Conservation (phyloP, 768 basidiomycete species). For the Xerocomus brunneocitrinus region DNA sequence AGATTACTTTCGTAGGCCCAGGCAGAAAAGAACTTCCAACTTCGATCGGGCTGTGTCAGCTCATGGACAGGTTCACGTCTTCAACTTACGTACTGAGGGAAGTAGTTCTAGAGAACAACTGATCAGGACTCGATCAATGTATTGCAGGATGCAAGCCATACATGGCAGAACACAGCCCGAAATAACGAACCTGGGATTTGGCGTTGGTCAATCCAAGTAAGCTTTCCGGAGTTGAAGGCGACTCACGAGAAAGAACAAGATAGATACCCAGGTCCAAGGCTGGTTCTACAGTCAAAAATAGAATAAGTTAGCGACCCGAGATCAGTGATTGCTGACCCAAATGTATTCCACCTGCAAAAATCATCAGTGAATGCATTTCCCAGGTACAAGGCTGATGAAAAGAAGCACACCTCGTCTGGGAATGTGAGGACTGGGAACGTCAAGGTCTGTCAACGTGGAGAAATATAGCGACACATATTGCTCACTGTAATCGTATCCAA, state of each 20-base stretch:
- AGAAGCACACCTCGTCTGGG: not conserved
- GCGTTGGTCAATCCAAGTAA: not conserved
- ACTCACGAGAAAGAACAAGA: not conserved
- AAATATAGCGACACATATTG: not conserved
- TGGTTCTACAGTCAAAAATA: too few relatives aligned
- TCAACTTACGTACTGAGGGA: not conserved
- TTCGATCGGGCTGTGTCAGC: not conserved
- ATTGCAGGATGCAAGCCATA: not conserved
- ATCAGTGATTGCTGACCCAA: not conserved
- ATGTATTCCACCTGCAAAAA: not conserved
- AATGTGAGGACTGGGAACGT: not conserved
- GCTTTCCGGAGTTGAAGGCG: not conserved
- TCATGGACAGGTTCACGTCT: not conserved
- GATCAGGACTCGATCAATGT: not conserved
- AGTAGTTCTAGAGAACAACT: not conserved
- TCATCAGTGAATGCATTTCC: too few relatives aligned
- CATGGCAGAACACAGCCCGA: not conserved
- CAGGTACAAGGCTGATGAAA: not conserved
- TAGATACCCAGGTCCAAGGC: not conserved
- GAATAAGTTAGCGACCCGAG: not conserved
- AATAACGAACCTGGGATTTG: not conserved
- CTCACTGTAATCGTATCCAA: not conserved
- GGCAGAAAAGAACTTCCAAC: not conserved
- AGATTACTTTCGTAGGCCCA: not conserved
- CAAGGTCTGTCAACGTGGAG: not conserved